Evolutionary conservation across 139 green algal genomes (phyloP), one percentile per base, ranked within the genome.

Genomic region (Pleodorina starrii): DNA sequence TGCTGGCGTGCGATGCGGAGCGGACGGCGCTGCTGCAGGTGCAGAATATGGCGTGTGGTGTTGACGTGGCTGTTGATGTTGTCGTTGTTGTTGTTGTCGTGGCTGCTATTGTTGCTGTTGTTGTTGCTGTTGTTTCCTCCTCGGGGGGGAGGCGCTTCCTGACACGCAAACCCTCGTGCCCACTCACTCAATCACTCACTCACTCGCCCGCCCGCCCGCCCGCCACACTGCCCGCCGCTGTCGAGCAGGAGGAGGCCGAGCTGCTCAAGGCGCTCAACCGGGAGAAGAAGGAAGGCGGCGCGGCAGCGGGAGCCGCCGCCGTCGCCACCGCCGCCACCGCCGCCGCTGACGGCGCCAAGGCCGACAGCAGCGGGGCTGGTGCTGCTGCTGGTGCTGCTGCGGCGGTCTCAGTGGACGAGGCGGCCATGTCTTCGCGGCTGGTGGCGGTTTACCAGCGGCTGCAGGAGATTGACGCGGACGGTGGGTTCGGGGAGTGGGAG

Each of bases 381-480:
- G 36, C 69, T 7, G 59, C 35, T 10, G 35, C 43, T 23, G 59
- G 21, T n/a, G 35, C 19, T 25, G 66, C 19, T 12, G 60, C 63
- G 36, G 11, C 9, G 92, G 76, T 29, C 21, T 66, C 59, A 5
- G 35, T 51, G 60, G 92, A 85, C 27, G 89, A 93, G 46, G 32
- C 87, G 60, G 51, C 81, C 23, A 79, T 85, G 59, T 74, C 90
- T 19, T 63, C 71, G 32, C 90, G 93, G 4, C 80, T 98, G 90
- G 85, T 91, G 29, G 86, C 73, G 75, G 92, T 99, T 21, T 95
- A 94, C 84, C 90, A 94, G 79, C 93, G 96, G 16, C 91, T 99
- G 51, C 87, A 95, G n/a, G 96, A 98, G 80, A 98, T 99, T 60
- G 97, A 98, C 54, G 96, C 96, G 5, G 92, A 96, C 69, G 94